Base-by-base conservation (phyloP, 768 basidiomycete genomes). In the Mycena crocata region DNA sequence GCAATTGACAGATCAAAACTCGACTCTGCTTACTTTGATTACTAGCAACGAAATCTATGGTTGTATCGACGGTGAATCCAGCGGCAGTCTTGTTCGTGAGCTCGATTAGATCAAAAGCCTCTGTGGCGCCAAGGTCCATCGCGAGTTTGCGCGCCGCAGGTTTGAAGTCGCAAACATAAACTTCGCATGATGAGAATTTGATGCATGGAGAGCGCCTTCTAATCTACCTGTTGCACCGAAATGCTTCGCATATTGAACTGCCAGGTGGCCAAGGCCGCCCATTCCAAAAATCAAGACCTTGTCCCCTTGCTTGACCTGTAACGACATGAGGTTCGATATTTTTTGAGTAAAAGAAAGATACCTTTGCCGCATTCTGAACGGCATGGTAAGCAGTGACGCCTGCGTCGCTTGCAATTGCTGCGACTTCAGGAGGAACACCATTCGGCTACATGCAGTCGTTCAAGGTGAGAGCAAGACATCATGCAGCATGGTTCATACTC, bases 151-250 rank as follows among this genome's bases (percentile, higher is more conserved):
- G 65, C 8, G 73, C 72, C 1, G 31, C 66, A 13, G 71, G 70
- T 52, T 68, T 68, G 59, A 68, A 67, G 57, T 75, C 74, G 45
- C 63, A 61, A 5, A 66, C 73, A 55, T 67, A 75, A 19, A 75
- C 74, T 49, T 57, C 12, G n/a, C n/a, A 21, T 42, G 39, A 30
- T 15, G 26, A 19, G 28, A 31, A 42, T 2, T 35, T 21, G 40
- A 15, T n/a, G 30, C n/a, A 31, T 23, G 24, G 5, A 34, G n/a
- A 2, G 21, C 19, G 15, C 52, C n/a, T 2, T 15, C n/a, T 3
- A 26, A 12, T 58, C 23, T 45, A 71, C 67, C 70, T 28, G 71
- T 71, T 40, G 75, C 75, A 12, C 72, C 75, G 57, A 67, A 71
- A 64, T 69, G 67, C 63, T 68, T 67, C 4, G 71, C 72, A 34